phyloP scores from a whole-genome alignment of 1,139 yeast genomes.

The Hansenula lynferdii region DNA sequence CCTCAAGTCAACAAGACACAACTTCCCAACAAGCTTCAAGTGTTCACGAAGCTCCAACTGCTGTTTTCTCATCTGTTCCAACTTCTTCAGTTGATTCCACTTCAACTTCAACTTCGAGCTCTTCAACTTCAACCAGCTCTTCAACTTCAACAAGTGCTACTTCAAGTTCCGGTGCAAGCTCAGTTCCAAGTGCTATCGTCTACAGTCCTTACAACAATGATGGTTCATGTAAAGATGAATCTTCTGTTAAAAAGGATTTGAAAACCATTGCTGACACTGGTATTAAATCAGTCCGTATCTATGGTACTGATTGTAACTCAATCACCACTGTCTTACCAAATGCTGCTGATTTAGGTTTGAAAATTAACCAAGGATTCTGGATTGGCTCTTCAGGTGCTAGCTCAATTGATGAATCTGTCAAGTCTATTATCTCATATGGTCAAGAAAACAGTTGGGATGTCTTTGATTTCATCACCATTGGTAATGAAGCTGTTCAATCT shows the following conservation, averaged over 20 bases:
- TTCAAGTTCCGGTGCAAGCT: slow-evolving; percentile 22
- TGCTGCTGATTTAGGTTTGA: slow-evolving; percentile 56
- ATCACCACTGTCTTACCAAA: slow-evolving; percentile 61
- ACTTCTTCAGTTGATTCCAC: slow-evolving; percentile 3
- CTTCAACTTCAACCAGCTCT: slow-evolving; percentile 11
- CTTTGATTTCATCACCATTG: slow-evolving; percentile 72
- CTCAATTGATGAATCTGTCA: slow-evolving; percentile 59
- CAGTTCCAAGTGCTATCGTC: slow-evolving; percentile 53
- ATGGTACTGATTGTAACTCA: slow-evolving; percentile 83
- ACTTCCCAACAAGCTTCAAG: slow-evolving; percentile 10
- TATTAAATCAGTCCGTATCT: slow-evolving; percentile 61
- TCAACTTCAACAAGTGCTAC: slow-evolving; percentile 13
- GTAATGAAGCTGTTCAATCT: slow-evolving; percentile 78
- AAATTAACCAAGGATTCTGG: slow-evolving; percentile 87
- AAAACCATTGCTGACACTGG: slow-evolving; percentile 53
- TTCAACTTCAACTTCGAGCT: slow-evolving; percentile 11
- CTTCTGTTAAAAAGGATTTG: slow-evolving; percentile 55
- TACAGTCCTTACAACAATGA: slow-evolving; percentile 79
- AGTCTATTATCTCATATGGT: slow-evolving; percentile 44
- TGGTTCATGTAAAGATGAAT: slow-evolving; percentile 58
- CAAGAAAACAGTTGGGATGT: slow-evolving; percentile 60
- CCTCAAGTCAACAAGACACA: slow-evolving; percentile 9
- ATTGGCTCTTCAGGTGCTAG: slow-evolving; percentile 57
- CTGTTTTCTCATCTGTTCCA: slow-evolving; percentile 3
- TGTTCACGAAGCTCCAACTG: slow-evolving; percentile 10